Conservation (phyloP, 2,329 filamentous ascomycete genomes). For the Penicillium psychrosexuale region DNA sequence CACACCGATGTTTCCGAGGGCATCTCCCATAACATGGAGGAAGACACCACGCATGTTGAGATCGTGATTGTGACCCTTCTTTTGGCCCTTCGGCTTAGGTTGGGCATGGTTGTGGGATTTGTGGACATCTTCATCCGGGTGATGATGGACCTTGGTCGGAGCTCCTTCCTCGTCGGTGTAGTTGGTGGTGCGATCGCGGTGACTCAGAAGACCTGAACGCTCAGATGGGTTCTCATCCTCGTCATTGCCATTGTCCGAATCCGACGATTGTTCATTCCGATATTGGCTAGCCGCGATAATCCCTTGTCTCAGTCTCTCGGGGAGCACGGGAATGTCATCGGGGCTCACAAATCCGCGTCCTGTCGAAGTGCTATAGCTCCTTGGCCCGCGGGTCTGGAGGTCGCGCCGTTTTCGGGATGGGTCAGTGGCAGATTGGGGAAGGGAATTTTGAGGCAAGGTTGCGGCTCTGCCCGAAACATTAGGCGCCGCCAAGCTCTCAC, state of each 20-base stretch:
- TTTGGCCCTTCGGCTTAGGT: slow-evolving; percentile 61
- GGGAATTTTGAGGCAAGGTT: slow-evolving; percentile 22
- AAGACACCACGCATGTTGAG: slow-evolving; percentile 88
- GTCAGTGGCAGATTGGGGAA: slow-evolving; percentile 29
- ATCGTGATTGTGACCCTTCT: slow-evolving; percentile 53
- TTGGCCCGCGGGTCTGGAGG: slow-evolving; percentile 27
- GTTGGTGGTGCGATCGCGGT: slow-evolving; percentile 40
- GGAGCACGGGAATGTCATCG: slow-evolving; percentile 76
- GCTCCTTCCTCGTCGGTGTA: slow-evolving; percentile 32
- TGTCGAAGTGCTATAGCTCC: slow-evolving; percentile 53
- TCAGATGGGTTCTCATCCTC: slow-evolving; percentile 52
- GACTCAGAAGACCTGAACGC: slow-evolving; percentile 36
- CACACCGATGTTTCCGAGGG: slow-evolving; percentile 49
- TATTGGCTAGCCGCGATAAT: slow-evolving; percentile 81
- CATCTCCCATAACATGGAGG: slow-evolving; percentile 57
- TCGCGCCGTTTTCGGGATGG: slow-evolving; percentile 33
- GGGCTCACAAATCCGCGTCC: slow-evolving; percentile 55
- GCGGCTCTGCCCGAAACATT: slow-evolving; percentile 17
- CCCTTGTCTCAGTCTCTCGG: slow-evolving; percentile 83
- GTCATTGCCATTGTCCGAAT: slow-evolving; percentile 56
- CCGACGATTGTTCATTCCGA: slow-evolving; percentile 52
- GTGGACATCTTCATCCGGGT: slow-evolving; percentile 50
- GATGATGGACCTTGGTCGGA: slow-evolving; percentile 13
- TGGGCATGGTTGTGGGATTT: slow-evolving; percentile 73
- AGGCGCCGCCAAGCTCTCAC: neutral